Conservation (phyloP, 768 basidiomycete species). For the Nidula microcarpa region DNA sequence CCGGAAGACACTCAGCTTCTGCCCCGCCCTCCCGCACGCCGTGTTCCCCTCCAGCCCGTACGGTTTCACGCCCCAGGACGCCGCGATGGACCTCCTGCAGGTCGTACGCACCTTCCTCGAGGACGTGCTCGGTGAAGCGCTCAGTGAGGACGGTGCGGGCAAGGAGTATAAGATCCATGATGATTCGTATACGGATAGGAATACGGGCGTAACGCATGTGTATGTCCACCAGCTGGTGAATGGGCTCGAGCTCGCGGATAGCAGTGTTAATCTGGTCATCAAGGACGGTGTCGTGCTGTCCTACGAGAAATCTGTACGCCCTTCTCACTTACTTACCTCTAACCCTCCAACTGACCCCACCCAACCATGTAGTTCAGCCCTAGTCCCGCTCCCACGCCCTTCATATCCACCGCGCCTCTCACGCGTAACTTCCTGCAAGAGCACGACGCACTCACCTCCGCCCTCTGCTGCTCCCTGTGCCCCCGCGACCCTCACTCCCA, state of each 20-base stretch:
- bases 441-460: conserved; percentile 22
- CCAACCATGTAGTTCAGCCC: conserved; percentile 61
- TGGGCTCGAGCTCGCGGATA: conserved; percentile 86
- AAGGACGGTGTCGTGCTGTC: conserved; percentile 80
- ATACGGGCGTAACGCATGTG: conserved; percentile 85
- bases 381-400: conserved; percentile 46
- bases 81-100: conserved; percentile 46
- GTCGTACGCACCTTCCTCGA: conserved; percentile 64
- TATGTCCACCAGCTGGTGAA: conserved; percentile 84
- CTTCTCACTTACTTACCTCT: conserved; percentile 2
- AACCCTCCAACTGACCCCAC: conserved; percentile 3
- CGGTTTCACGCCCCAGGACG: conserved; percentile 32
- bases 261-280: conserved; percentile 92
- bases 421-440: conserved; percentile 30
- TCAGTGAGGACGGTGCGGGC: conserved; percentile 8
- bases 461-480: conserved; percentile 22
- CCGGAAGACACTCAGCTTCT: conserved; percentile 90
- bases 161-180: conserved; percentile 56
- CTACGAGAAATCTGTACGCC: conserved; percentile 80
- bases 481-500: conserved; percentile 40
- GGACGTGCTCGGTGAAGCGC: conserved; percentile 32
- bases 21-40: conserved; percentile 74
- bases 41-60: conserved; percentile 52
- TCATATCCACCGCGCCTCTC: conserved; percentile 23
- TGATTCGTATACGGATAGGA: conserved; percentile 85